phyloP scores from a whole-genome alignment of 805 yeast species.

The Saccharomycopsis babjevae region DNA sequence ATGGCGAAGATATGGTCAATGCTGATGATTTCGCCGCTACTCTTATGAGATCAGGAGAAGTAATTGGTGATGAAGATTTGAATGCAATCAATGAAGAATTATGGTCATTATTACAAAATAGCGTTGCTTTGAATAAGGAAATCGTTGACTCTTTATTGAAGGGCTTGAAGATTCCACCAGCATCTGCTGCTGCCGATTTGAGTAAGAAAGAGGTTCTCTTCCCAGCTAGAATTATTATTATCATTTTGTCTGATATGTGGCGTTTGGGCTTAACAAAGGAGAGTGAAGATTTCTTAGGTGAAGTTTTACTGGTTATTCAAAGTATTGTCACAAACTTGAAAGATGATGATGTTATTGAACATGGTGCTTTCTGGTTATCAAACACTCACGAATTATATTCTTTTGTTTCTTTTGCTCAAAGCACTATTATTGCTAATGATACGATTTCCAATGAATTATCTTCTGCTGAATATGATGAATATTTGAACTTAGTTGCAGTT shows the following conservation, averaged over 20 bases:
- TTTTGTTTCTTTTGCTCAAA: constrained; percentile 88
- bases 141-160: constrained; percentile 78
- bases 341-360: constrained; percentile 79
- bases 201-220: constrained; percentile 85
- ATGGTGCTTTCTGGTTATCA: constrained; percentile 96
- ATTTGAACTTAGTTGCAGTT: constrained; percentile 77
- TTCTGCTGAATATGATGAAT: constrained; percentile 82
- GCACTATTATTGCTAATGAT: constrained; percentile 80
- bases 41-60: constrained; percentile 44
- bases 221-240: constrained; percentile 92
- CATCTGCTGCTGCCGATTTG: constrained; percentile 74
- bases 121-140: constrained; percentile 66
- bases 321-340: constrained; percentile 66
- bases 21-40: constrained; percentile 36
- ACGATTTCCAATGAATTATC: constrained; percentile 74
- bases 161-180: constrained; percentile 76
- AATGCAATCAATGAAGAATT: constrained; percentile 64
- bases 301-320: constrained; percentile 79
- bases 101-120: constrained; percentile 59
- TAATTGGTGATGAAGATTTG: constrained; percentile 38
- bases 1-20: constrained; percentile 19
- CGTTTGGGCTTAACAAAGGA: constrained; percentile 87
- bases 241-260: constrained; percentile 96
- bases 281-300: constrained; percentile 83
- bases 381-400: constrained; percentile 93